A percentile compares a stretch with the other conserved stretches of the same genome.
phyloP scores from a whole-genome alignment of 2,329 filamentous ascomycete genomes.

The Hirsutella minnesotensis region DNA sequence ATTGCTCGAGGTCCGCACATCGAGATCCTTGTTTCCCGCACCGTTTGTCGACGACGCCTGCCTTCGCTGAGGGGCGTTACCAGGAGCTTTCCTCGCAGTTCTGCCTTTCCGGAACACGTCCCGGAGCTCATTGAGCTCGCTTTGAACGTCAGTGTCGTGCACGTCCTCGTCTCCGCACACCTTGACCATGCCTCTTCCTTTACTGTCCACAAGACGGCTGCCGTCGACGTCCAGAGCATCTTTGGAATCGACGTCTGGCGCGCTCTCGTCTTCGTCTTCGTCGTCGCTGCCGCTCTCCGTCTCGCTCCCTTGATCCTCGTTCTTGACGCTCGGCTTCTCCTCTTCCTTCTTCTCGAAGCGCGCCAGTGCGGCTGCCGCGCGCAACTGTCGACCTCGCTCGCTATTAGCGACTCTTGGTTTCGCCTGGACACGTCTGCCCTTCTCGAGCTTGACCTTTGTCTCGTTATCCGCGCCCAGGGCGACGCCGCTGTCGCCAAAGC shows the following conservation, averaged over 20 bases:
- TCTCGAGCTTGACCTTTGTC: constrained; percentile 54
- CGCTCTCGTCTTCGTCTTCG: constrained; percentile 36
- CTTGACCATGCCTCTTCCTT: constrained; percentile 57
- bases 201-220: constrained; percentile 48
- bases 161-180: constrained; percentile 60
- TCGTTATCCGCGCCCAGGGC: constrained; percentile 58
- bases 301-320: constrained; percentile 19
- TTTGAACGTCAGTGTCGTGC: constrained; percentile 30
- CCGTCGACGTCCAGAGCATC: constrained; percentile 56
- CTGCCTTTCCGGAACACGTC: constrained; percentile 18
- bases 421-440: constrained; percentile 46
- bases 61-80: no score
- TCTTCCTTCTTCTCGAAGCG: constrained; percentile 53
- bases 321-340: constrained; percentile 17
- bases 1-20: no score
- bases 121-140: constrained; percentile 54
- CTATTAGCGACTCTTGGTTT: constrained; percentile 67
- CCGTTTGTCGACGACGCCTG: no score
- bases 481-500: constrained; percentile 62
- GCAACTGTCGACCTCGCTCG: constrained; percentile 60
- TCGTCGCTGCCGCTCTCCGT: constrained; percentile 36
- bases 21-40: no score
- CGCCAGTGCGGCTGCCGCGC: constrained; percentile 66
- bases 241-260: constrained; percentile 19
- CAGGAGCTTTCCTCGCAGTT: constrained; percentile 11